phyloP scores from a whole-genome alignment of 352 stramenopile genomes.

The Elongisporangium prolatum region DNA sequence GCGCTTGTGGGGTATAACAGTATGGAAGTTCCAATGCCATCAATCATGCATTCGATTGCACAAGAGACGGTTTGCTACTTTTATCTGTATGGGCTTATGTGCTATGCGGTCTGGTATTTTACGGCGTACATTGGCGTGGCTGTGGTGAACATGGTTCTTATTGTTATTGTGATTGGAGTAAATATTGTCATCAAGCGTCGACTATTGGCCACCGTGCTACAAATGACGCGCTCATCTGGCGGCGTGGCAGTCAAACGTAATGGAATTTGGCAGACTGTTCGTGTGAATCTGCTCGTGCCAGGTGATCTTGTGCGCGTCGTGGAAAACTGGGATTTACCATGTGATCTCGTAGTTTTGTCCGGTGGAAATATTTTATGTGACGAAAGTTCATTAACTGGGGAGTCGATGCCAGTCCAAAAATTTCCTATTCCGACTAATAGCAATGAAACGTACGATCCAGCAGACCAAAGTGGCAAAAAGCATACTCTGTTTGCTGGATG shows the following conservation, averaged over 20 bases:
- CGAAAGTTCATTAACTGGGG: constrained; percentile 47
- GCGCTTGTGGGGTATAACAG: constrained; percentile 22
- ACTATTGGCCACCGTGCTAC: constrained; percentile 33
- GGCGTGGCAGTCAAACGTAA: constrained; percentile 45
- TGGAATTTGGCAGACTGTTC: constrained; percentile 26
- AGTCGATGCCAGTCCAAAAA: constrained; percentile 77
- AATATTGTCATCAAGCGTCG: constrained; percentile 46
- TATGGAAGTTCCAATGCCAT: constrained; percentile 37
- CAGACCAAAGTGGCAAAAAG: constrained; percentile 43
- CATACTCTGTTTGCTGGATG: constrained; percentile 79
- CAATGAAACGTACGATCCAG: constrained; percentile 25
- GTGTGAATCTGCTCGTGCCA: constrained; percentile 27
- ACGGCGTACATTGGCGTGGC: constrained; percentile 45
- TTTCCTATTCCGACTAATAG: constrained; percentile 36
- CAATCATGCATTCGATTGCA: constrained; percentile 21
- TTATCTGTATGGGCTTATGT: constrained; percentile 51
- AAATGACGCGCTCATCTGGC: constrained; percentile 44
- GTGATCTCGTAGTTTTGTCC: constrained; percentile 53
- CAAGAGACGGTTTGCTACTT: constrained; percentile 38
- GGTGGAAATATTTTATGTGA: constrained; percentile 36
- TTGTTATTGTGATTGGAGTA: constrained; percentile 22
- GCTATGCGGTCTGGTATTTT: constrained; percentile 60
- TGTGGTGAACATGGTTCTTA: constrained; percentile 31
- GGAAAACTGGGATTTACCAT: constrained; percentile 43
- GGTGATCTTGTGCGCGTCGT: constrained; percentile 42